Percentiles rank a stretch among this genome's conserved stretches.
Conservation (phyloP, 345 rosid genomes). For the Gossypium bickii region DNA sequence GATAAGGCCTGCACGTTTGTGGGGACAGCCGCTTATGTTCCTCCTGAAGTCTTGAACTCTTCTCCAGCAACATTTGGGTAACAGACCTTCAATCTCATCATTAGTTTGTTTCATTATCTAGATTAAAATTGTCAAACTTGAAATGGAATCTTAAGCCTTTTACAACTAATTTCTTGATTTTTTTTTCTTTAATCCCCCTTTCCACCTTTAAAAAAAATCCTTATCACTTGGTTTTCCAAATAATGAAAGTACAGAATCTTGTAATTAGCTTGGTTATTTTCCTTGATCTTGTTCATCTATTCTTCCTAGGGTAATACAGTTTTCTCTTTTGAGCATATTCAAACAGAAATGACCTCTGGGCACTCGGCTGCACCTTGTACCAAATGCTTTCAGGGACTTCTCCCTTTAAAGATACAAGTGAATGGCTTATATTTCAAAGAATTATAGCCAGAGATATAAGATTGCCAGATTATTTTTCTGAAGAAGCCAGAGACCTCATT, state of each 20-base stretch:
- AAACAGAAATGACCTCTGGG: conserved; percentile 98
- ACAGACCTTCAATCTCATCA: conserved; percentile 12
- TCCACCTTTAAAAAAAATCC: background rate
- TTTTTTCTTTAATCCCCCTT: background rate
- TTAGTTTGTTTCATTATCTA: background rate
- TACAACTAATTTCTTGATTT: background rate
- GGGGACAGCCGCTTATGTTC: conserved; percentile 98
- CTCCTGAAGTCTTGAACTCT: conserved; percentile 97
- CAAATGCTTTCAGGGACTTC: conserved; percentile 99
- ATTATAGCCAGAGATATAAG: conserved; percentile 89
- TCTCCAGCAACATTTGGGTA: conserved; percentile 99
- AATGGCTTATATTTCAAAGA: conserved; percentile 96
- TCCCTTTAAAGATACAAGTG: conserved; percentile 97
- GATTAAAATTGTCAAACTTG: background rate
- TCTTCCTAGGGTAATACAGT: conserved; percentile 27
- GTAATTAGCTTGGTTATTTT: conserved; percentile 2
- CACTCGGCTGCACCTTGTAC: conserved; percentile 97
- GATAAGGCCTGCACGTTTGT: conserved; percentile 95
- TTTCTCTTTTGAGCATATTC: conserved; percentile 30
- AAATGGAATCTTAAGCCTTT: background rate
- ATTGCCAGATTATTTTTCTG: conserved; percentile 86
- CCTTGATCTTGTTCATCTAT: conserved; percentile 12
- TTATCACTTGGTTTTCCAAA: background rate
- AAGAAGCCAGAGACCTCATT: conserved; percentile 81
- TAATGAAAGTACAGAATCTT: background rate